Evolutionary conservation across 805 yeast species (phyloP).

Genomic region (Ogataea glucozyma): DNA sequence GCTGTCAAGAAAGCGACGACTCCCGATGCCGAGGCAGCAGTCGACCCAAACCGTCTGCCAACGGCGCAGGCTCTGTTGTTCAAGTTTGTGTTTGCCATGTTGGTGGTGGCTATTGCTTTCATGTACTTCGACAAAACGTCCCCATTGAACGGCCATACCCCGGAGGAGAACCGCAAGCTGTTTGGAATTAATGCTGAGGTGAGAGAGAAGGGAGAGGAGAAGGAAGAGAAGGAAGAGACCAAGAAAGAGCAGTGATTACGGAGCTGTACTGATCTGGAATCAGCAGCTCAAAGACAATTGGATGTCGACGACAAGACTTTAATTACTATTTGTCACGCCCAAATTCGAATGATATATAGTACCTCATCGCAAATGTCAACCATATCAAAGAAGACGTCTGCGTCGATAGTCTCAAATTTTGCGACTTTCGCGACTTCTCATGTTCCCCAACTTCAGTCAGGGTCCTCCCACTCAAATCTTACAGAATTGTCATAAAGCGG

Average conservation of each 20-base stretch:
- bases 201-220: conserved; percentile 6
- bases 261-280: too few species aligned
- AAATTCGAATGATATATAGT: too few species aligned
- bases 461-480: not conserved
- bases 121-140: conserved; percentile 29
- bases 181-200: conserved; percentile 1
- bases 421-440: too few species aligned
- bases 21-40: conserved; percentile 2
- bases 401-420: too few species aligned
- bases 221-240: not conserved
- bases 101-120: conserved; percentile 21
- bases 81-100: conserved; percentile 28
- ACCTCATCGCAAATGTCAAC: too few species aligned
- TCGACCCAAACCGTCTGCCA: conserved; percentile 14
- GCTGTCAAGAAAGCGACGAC: conserved; percentile 13
- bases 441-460: not conserved
- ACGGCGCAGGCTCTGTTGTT: conserved; percentile 23
- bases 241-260: conserved; percentile 1
- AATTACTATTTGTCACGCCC: too few species aligned
- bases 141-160: conserved; percentile 21
- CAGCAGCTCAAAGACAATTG: too few species aligned
- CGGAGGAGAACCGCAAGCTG: conserved; percentile 22
- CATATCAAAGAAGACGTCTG: too few species aligned
- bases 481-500: not conserved
- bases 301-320: too few species aligned